Conservation (phyloP, 768 basidiomycete species). For the Phlebiopsis gigantea region DNA sequence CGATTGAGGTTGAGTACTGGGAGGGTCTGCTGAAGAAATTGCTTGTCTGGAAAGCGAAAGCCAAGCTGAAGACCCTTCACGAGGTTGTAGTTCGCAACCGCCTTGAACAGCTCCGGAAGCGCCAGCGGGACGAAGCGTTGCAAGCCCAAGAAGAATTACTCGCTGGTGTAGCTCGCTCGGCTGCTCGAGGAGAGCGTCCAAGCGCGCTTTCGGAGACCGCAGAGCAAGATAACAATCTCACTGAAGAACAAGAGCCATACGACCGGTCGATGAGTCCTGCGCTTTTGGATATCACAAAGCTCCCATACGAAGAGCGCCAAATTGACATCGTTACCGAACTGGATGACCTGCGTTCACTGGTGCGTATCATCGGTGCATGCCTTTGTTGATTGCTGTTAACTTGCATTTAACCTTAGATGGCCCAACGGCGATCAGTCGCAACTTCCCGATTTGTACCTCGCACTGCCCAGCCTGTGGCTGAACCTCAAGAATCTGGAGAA, state of each 20-base stretch:
- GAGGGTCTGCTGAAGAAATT: slow-evolving; percentile 87
- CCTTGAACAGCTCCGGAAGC: slow-evolving; percentile 91
- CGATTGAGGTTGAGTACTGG: slow-evolving; percentile 98
- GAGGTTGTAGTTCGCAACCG: slow-evolving; percentile 96
- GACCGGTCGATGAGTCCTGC: slow-evolving; percentile 81
- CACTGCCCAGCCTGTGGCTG: slow-evolving; percentile 51
- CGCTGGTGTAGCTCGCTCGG: slow-evolving; percentile 67
- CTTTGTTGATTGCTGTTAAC: slow-evolving; percentile 6
- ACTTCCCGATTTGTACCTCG: slow-evolving; percentile 88
- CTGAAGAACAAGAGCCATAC: slow-evolving; percentile 76
- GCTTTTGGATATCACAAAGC: slow-evolving; percentile 64
- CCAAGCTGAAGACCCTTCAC: slow-evolving; percentile 87
- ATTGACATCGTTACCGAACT: slow-evolving; percentile 69
- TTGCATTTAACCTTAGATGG: slow-evolving; percentile 42
- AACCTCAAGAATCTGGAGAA: slow-evolving; percentile 50
- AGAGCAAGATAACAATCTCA: slow-evolving; percentile 29
- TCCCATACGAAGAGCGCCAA: slow-evolving; percentile 74
- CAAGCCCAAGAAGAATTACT: slow-evolving; percentile 89
- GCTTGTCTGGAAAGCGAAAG: slow-evolving; percentile 96
- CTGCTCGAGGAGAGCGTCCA: slow-evolving; percentile 40
- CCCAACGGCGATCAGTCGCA: slow-evolving; percentile 75
- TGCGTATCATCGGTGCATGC: slow-evolving; percentile 30
- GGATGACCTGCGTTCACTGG: slow-evolving; percentile 62
- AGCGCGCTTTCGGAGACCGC: slow-evolving; percentile 29
- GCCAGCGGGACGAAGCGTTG: slow-evolving; percentile 92